Conservation (phyloP, 768 basidiomycete species). For the Xerocomus brunneocitrinus region DNA sequence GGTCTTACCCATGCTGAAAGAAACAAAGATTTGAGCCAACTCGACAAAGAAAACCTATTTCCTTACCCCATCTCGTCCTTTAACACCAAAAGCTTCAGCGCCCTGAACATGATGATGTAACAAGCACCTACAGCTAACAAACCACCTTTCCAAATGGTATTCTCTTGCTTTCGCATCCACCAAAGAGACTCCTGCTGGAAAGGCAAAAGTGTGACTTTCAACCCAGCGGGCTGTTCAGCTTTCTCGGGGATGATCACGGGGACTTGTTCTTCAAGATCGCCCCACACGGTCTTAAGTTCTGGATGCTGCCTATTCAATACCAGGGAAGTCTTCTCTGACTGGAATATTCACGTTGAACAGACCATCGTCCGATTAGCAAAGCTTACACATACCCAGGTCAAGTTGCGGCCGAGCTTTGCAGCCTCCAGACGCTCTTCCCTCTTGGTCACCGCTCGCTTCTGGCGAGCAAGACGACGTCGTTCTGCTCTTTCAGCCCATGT, state of each 20-base stretch:
- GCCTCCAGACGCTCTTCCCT: constrained; percentile 48
- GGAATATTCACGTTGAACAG: constrained; percentile 7
- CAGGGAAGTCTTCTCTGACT: constrained; percentile 71
- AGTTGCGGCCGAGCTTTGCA: constrained; percentile 60
- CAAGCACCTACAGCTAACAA: constrained; percentile 72
- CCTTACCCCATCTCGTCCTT: constrained; percentile 90
- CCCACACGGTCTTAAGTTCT: constrained; percentile 83
- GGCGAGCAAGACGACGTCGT: constrained; percentile 15
- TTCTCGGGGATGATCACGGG: constrained; percentile 59
- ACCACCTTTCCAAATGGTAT: constrained; percentile 82
- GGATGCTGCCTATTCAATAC: constrained; percentile 68
- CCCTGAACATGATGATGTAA: background rate
- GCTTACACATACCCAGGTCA: constrained; percentile 57
- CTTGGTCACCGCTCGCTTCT: constrained; percentile 31
- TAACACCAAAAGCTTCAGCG: constrained; percentile 6
- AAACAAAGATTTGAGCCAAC: constrained; percentile 11
- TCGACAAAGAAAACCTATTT: background rate
- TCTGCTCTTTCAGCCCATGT: constrained; percentile 9
- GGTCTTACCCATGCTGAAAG: constrained; percentile 81
- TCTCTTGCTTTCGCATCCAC: constrained; percentile 96
- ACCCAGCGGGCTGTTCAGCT: constrained; percentile 73
- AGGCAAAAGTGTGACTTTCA: constrained; percentile 83
- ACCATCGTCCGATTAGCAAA: constrained; percentile 5
- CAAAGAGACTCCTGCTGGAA: constrained; percentile 93
- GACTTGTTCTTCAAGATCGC: constrained; percentile 66